phyloP scores from a whole-genome alignment of 306 rosid genomes.

The Fragaria nilgerrensis region DNA sequence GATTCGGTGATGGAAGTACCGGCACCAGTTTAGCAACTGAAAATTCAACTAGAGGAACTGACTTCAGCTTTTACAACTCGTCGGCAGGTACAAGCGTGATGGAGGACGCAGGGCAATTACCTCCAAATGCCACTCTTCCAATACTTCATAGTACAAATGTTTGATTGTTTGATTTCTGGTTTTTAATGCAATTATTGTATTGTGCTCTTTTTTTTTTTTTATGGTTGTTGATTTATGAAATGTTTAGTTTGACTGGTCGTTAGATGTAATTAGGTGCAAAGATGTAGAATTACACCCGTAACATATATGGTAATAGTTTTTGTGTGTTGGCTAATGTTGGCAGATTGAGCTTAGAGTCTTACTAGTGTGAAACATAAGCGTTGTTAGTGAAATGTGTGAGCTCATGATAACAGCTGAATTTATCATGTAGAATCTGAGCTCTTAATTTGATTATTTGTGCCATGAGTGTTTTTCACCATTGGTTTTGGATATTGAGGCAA shows the following conservation, averaged over 20 bases:
- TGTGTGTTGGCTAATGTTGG: neutral
- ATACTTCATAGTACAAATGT: neutral
- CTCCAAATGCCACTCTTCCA: constrained; percentile 3
- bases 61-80: constrained; percentile 29
- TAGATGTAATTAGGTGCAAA: too few species aligned
- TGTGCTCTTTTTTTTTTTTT: too few species aligned
- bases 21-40: constrained; percentile 20
- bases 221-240: too few species aligned
- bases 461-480: neutral
- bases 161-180: too few species aligned
- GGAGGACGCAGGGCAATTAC: constrained; percentile 28
- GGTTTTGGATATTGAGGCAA: too few species aligned
- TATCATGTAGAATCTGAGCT: neutral
- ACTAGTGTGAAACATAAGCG: too few species aligned
- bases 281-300: neutral
- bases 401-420: neutral
- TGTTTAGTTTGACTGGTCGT: too few species aligned
- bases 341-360: too few species aligned
- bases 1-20: neutral
- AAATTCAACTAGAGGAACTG: constrained; percentile 20
- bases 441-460: neutral
- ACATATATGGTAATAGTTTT: too few species aligned
- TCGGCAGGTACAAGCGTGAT: constrained; percentile 30
- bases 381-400: neutral
- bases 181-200: too few species aligned